phyloP scores from a whole-genome alignment of 768 basidiomycete genomes.

The Lentinula sp. region DNA sequence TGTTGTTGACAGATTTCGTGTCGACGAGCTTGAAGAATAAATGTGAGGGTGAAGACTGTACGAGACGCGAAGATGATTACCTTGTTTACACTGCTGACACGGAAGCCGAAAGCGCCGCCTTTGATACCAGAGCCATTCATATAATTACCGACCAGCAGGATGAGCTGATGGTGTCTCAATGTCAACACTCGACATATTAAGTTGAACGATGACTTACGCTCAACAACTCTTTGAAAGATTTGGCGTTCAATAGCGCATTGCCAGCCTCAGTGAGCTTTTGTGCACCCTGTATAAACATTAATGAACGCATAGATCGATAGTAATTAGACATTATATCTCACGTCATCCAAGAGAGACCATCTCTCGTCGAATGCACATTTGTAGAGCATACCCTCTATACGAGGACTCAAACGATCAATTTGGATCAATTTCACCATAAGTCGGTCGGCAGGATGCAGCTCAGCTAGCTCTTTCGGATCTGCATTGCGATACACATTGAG shows the following conservation, averaged over 20 bases:
- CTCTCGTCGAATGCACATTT: constrained; percentile 84
- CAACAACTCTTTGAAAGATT: constrained; percentile 83
- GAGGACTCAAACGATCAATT: constrained; percentile 80
- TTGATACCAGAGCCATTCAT: constrained; percentile 97
- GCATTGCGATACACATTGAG: constrained; percentile 85
- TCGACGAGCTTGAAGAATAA: constrained; percentile 69
- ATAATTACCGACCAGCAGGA: constrained; percentile 94
- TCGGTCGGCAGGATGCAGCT: constrained; percentile 90
- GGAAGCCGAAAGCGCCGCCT: constrained; percentile 96
- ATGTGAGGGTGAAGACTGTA: neutral
- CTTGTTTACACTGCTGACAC: constrained; percentile 96
- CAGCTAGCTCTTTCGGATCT: constrained; percentile 78
- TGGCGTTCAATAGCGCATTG: constrained; percentile 72
- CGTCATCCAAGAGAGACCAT: constrained; percentile 77
- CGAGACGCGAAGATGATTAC: constrained; percentile 27
- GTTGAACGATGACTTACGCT: constrained; percentile 44
- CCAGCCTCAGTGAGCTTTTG: constrained; percentile 80
- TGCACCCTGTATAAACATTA: constrained; percentile 50
- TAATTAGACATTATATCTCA: constrained; percentile 23
- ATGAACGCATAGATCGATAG: neutral
- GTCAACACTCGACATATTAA: neutral
- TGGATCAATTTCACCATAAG: constrained; percentile 97
- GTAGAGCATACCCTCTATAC: constrained; percentile 96
- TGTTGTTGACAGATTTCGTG: constrained; percentile 93
- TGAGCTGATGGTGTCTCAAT: constrained; percentile 46